Evolutionary conservation across 1,284 basidiomycete genomes (phyloP).

Genomic region (Sparassis latifolia): DNA sequence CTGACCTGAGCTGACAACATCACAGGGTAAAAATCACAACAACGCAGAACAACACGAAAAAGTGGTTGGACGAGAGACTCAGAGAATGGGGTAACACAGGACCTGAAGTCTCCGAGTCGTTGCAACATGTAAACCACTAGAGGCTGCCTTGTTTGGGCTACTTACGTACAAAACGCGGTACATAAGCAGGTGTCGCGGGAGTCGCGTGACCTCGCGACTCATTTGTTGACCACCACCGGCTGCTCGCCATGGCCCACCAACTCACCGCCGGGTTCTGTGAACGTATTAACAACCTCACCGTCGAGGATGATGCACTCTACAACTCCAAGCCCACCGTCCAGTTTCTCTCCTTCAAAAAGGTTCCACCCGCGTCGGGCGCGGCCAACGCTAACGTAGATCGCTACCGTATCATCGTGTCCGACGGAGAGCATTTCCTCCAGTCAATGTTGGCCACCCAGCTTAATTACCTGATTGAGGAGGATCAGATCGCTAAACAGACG

Average conservation of each 20-base stretch:
- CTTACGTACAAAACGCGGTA: conserved; percentile 4
- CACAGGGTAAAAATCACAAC: no score
- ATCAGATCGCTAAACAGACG: conserved; percentile 66
- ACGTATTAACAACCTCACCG: conserved; percentile 41
- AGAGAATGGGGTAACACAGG: no score
- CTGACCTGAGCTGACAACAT: no score
- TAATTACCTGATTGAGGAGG: conserved; percentile 70
- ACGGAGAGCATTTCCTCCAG: conserved; percentile 80
- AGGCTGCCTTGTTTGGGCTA: neutral
- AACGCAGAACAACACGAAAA: no score
- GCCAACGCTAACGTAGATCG: conserved; percentile 40
- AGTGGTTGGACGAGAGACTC: no score
- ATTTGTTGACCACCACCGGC: conserved; percentile 4
- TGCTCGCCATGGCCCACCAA: conserved; percentile 26
- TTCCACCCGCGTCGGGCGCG: conserved; percentile 41
- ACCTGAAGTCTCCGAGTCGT: no score
- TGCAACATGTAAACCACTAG: no score
- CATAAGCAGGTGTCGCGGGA: conserved; percentile 7
- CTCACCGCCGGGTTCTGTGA: conserved; percentile 55
- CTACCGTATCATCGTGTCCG: conserved; percentile 72
- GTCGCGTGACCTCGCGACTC: conserved; percentile 10
- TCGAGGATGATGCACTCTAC: conserved; percentile 45
- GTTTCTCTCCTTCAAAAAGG: conserved; percentile 78
- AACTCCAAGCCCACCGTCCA: conserved; percentile 65
- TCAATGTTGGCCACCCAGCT: conserved; percentile 95